A percentile compares a stretch with the other conserved stretches of the same genome.
Conservation (phyloP, 1,139 yeast genomes). For the Debaryomyces udenii region DNA sequence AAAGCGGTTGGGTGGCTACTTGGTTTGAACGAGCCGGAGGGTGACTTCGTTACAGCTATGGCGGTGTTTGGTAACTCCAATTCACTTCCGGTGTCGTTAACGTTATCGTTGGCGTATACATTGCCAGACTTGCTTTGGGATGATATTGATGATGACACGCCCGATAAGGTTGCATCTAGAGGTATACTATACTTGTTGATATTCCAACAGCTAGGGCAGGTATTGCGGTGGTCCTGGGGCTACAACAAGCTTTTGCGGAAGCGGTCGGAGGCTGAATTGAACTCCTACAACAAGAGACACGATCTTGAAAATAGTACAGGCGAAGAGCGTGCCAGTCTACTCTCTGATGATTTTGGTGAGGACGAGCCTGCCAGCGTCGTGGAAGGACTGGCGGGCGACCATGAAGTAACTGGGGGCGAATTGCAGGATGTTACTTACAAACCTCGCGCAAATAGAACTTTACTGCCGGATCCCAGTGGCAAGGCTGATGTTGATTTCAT, state of each 20-base stretch:
- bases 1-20: conserved; percentile 49
- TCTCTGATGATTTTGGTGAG: conserved; percentile 13
- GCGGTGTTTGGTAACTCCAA: conserved; percentile 86
- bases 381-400: neutral
- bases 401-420: neutral
- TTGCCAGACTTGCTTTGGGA: conserved; percentile 78
- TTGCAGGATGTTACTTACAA: neutral
- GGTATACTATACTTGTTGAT: conserved; percentile 77
- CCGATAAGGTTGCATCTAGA: conserved; percentile 76
- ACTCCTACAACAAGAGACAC: conserved; percentile 24
- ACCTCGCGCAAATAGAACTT: neutral
- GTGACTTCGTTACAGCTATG: conserved; percentile 86
- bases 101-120: conserved; percentile 70
- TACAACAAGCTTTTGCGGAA: conserved; percentile 69
- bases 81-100: conserved; percentile 76
- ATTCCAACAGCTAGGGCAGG: conserved; percentile 84
- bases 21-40: conserved; percentile 61
- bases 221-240: conserved; percentile 93
- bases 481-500: too few relatives aligned
- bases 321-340: conserved; percentile 15
- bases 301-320: conserved; percentile 9
- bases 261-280: conserved; percentile 46
- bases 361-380: neutral
- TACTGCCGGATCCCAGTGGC: too few relatives aligned
- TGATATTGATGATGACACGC: conserved; percentile 62